phyloP scores from a whole-genome alignment of 1,284 basidiomycete genomes.

The Rhodotorula sp. region DNA sequence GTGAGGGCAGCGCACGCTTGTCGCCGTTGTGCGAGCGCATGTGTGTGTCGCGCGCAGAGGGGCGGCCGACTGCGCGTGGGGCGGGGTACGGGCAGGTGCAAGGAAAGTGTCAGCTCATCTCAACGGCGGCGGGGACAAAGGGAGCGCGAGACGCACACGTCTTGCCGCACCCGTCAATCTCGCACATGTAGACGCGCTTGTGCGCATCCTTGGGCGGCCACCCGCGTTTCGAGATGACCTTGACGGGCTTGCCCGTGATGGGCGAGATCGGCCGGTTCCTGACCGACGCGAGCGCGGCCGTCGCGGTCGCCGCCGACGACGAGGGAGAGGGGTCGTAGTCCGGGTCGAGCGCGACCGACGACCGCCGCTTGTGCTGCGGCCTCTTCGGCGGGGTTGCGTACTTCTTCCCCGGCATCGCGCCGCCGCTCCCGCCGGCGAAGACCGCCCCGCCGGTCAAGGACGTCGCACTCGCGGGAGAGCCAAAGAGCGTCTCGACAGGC shows the following conservation, averaged over 20 bases:
- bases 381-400: neutral
- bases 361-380: neutral
- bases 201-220: conserved; percentile 37
- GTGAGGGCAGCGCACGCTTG: conserved; percentile 15
- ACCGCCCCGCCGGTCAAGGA: neutral
- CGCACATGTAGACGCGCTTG: conserved; percentile 19
- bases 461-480: neutral
- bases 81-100: neutral
- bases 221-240: conserved; percentile 22
- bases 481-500: neutral
- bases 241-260: conserved; percentile 37
- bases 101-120: too few species aligned
- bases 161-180: conserved; percentile 26
- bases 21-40: conserved; percentile 28
- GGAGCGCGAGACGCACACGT: too few species aligned
- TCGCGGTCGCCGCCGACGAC: neutral
- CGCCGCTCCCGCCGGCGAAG: neutral
- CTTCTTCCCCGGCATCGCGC: neutral
- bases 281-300: neutral
- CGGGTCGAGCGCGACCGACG: neutral
- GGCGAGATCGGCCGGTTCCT: conserved; percentile 25
- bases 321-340: neutral
- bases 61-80: conserved; percentile 25
- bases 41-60: conserved; percentile 31
- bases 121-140: too few species aligned